Base-by-base conservation (phyloP, 2,329 filamentous ascomycete genomes). In the Amphichorda felina region DNA sequence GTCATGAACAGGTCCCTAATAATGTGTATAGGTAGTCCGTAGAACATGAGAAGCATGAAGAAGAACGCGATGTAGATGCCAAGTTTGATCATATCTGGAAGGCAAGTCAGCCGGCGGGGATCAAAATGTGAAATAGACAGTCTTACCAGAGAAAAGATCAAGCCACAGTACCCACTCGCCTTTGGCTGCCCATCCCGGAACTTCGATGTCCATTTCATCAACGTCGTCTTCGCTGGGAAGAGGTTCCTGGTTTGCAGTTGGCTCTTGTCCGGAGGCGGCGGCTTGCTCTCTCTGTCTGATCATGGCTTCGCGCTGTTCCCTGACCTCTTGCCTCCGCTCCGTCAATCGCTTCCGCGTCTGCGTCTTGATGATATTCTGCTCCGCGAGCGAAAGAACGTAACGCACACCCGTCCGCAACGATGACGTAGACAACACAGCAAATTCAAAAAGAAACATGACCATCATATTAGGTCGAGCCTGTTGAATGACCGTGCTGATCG, bases 401-500 rank as follows among this genome's bases (percentile, higher is more conserved):
- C 88, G 78, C 37, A 77, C 66, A 2, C 75, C 70, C 0, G 87
- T 94, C 33, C 89, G 87, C 35, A 77, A 66, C 1, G 89, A 94
- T 35, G 79, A 79, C 8, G 93, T 80, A 3, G 77, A 70, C 40
- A 96, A 63, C 30, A 98, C 79, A 26, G 89, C 88, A 52, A 96
- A 96, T 56, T 98, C 91, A 48, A 98, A 98, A 5, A 93, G 77
- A 51, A 98, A 98, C 87, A 98, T 96, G 43, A 98, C 87, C 87
- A 96, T 98, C 83, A 98, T 96, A 40, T 93, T 91, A 1, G 89
- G 87, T n/a, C 82, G 72, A 2, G 89, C 85, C 53, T 93, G 79
- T 39, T 83, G 78, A 34, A 95, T 77, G 22, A 96, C 88, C 0
- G 82, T 85, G 19, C 78, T 74, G 41, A 94, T 69, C 39, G 82